Evolutionary conservation across 257 asterid species (phyloP), one percentile per base, ranked within the genome.

Genomic region (Ilex asprella): DNA sequence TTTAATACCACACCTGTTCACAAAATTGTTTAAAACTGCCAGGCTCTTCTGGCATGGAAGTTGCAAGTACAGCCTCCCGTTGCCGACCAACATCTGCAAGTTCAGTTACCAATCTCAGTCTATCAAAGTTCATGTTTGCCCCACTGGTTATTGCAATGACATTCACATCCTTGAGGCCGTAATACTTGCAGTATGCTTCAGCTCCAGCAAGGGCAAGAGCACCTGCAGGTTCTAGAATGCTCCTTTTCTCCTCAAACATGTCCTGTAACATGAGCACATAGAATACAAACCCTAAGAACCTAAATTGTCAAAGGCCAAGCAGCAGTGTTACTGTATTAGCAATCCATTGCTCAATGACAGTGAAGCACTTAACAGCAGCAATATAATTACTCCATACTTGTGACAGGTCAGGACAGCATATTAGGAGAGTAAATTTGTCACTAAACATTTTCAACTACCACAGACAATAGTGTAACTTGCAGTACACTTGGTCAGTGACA

Each of bases 141-240:
- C 99, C 99, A 62, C 91, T 89, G 29, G 97, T 82, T 78, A 93
- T 79, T 49, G 94, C 96, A 56, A 93, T 95, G 58, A 93, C 86
- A 70, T 89, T 87, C 72, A 70, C 91, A 60, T 75, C 92, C 83
- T 85, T 77, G 61, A 83, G 81, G 63, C 84, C 88, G 66, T 93
- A 89, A 73, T 89, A 84, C 52, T 83, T 83, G 91, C 96, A 93
- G 63, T 93, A 89, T 32, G 97, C 95, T 78, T 93, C 84, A 32
- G 96, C 99, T 72, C 99, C 99, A 59, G 96, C 96, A 43, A 93
- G 76, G 61, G 99, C 78, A 79, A 93, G 97, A 35, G 99, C 99
- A 68, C 99, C 99, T 29, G 99, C 96, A 59, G 97, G 99, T 74
- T 93, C 99, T 72, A 93, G 67, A 60, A 93, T 93, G 78, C 87